Percentiles rank a stretch among this genome's conserved stretches.
These are phyloP conservation scores for Coemansia interrupta DNA, from an alignment of 192 early-diverging fungal species.

Conservation along the genomic window DNA sequence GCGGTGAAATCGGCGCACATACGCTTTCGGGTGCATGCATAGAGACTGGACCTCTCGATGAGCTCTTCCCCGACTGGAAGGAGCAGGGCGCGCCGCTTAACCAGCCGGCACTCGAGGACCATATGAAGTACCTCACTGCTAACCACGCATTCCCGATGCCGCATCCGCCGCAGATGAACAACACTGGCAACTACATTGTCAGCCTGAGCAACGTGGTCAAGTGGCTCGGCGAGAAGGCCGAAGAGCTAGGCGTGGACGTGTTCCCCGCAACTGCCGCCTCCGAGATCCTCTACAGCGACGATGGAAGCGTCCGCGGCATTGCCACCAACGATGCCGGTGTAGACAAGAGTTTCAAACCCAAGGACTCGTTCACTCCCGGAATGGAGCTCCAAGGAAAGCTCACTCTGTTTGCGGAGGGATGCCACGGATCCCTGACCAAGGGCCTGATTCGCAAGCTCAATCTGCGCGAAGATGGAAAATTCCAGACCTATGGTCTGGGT, in stretches of 20 bases:
- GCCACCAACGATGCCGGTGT: slow-evolving; percentile 94
- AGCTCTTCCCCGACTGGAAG: slow-evolving; percentile 97
- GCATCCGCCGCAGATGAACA: slow-evolving; percentile 93
- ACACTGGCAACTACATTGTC: slow-evolving; percentile 96
- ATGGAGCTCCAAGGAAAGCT: slow-evolving; percentile 93
- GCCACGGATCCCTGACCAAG: slow-evolving; percentile 95
- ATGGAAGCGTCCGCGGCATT: slow-evolving; percentile 89
- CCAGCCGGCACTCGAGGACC: slow-evolving; percentile 77
- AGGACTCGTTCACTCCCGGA: slow-evolving; percentile 88
- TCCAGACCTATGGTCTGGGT: slow-evolving; percentile 93
- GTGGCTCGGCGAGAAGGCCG: slow-evolving; percentile 96
- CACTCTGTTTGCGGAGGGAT: slow-evolving; percentile 96
- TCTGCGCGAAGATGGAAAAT: slow-evolving; percentile 78
- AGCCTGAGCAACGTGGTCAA: slow-evolving; percentile 88
- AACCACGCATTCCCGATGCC: slow-evolving; percentile 75
- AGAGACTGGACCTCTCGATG: slow-evolving; percentile 86
- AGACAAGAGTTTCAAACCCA: slow-evolving; percentile 80
- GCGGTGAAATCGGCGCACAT: slow-evolving; percentile 89
- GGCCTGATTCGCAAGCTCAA: slow-evolving; percentile 82
- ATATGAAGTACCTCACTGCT: slow-evolving; percentile 80
- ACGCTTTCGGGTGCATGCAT: slow-evolving; percentile 93
- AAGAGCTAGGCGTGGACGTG: slow-evolving; percentile 91
- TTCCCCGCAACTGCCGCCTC: slow-evolving; percentile 90
- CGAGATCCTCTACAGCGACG: slow-evolving; percentile 89
- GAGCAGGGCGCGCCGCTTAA: slow-evolving; percentile 90